A percentile compares a stretch with the other conserved stretches of the same genome.
Conservation (phyloP, 129 eudicot species). For the Mikania micrantha region DNA sequence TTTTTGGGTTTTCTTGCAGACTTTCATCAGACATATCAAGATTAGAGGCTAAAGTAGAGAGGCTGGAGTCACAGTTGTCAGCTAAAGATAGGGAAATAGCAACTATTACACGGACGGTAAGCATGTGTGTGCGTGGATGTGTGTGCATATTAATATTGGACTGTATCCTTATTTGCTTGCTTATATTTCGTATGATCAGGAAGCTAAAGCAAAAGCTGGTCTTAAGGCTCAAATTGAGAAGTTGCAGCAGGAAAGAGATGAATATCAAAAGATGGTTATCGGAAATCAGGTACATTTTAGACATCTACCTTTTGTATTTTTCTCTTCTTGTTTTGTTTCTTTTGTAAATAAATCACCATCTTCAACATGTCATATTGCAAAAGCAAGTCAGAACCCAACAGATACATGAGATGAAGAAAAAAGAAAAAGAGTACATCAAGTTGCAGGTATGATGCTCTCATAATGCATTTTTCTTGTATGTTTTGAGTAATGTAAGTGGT, state of each 20-base stretch:
- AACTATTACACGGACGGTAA: slow-evolving; percentile 79
- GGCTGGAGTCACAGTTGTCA: slow-evolving; percentile 69
- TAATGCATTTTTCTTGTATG: background rate
- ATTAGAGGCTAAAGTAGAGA: slow-evolving; percentile 83
- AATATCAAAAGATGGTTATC: slow-evolving; percentile 90
- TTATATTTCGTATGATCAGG: slow-evolving; percentile 35
- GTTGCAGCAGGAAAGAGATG: slow-evolving; percentile 96
- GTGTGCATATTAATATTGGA: background rate
- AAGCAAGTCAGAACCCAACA: slow-evolving; percentile 99
- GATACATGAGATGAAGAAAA: slow-evolving; percentile 96
- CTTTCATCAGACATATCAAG: slow-evolving; percentile 88
- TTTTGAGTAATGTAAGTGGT: slow-evolving; percentile 3
- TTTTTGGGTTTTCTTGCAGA: slow-evolving; percentile 24
- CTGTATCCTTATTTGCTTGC: background rate
- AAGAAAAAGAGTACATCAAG: slow-evolving; percentile 89
- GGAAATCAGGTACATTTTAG: slow-evolving; percentile 69
- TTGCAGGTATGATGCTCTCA: slow-evolving; percentile 57
- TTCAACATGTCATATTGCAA: slow-evolving; percentile 19
- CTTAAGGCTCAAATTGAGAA: slow-evolving; percentile 86
- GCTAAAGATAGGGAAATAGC: slow-evolving; percentile 95
- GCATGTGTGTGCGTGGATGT: slow-evolving; percentile 2
- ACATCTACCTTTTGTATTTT: background rate
- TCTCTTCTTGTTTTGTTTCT: slow-evolving; percentile 1
- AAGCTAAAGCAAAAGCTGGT: slow-evolving; percentile 87
- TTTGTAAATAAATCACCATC: background rate